Percentiles rank a stretch among this genome's conserved stretches.
Conservation (phyloP, 495 filamentous ascomycete species). For the Aspergillus panamensis region DNA sequence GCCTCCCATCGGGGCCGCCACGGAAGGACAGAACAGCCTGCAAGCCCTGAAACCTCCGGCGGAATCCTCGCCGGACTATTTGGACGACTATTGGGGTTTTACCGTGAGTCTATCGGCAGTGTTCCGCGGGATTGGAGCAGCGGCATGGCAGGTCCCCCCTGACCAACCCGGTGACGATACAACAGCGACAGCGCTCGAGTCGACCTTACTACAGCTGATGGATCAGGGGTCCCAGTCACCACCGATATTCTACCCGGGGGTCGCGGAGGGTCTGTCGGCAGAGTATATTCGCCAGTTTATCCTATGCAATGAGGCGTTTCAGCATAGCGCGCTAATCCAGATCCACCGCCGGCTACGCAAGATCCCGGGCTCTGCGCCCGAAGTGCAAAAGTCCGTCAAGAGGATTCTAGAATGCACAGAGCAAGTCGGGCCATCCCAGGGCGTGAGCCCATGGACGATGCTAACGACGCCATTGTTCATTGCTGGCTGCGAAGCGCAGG, state of each 20-base stretch:
- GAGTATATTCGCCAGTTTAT: constrained; percentile 36
- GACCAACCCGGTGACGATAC: constrained; percentile 24
- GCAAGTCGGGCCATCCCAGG: constrained; percentile 40
- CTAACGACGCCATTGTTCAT: constrained; percentile 48
- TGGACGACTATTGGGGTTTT: constrained; percentile 50
- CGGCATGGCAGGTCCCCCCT: constrained; percentile 38
- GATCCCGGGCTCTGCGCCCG: constrained; percentile 31
- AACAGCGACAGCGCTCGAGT: constrained; percentile 34
- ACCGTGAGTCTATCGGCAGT: constrained; percentile 40
- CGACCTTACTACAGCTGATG: constrained; percentile 37
- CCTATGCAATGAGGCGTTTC: constrained; percentile 48
- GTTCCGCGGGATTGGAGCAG: constrained; percentile 43
- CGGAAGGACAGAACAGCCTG: constrained; percentile 17
- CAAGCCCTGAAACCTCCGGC: constrained; percentile 19
- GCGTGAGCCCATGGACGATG: constrained; percentile 46
- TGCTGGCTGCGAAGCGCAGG: constrained; percentile 43
- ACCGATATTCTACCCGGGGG: constrained; percentile 41
- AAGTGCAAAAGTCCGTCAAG: constrained; percentile 40
- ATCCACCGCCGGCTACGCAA: constrained; percentile 41
- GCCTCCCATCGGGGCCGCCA: constrained; percentile 37
- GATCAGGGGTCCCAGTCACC: constrained; percentile 28
- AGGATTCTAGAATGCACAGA: constrained; percentile 43
- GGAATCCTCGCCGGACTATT: constrained; percentile 33
- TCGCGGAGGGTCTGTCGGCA: constrained; percentile 34
- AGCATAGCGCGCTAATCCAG: constrained; percentile 46